Evolutionary conservation across 2,329 filamentous ascomycete genomes (phyloP).

Genomic region (Biscogniauxia marginata): DNA sequence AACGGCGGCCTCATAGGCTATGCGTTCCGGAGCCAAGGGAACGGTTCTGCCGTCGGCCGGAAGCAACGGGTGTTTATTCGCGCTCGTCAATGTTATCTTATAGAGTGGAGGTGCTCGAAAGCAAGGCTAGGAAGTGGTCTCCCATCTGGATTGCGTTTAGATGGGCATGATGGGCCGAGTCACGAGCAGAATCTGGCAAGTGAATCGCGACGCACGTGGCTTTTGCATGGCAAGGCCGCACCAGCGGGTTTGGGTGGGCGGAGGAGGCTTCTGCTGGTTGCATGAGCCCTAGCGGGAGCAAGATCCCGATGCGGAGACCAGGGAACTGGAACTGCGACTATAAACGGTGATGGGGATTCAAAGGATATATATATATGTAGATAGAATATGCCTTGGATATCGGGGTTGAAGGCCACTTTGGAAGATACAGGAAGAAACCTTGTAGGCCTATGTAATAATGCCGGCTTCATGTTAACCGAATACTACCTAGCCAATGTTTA

Average conservation of each 20-base stretch:
- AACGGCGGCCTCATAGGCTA: neutral
- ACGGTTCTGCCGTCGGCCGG: neutral
- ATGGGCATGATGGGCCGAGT: constrained; percentile 1
- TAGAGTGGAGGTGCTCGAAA: neutral
- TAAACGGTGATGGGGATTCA: neutral
- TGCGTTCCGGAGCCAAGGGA: neutral
- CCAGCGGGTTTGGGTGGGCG: neutral
- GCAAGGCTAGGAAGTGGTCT: neutral
- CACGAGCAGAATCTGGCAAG: constrained; percentile 4
- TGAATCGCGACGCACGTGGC: neutral
- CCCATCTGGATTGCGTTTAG: neutral
- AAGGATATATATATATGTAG: neutral
- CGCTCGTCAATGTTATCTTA: neutral
- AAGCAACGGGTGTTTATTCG: neutral
- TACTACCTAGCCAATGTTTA: neutral
- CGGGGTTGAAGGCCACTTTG: neutral
- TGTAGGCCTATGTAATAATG: neutral
- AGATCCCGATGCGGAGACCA: constrained; percentile 13
- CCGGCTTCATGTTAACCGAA: neutral
- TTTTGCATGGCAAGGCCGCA: constrained; percentile 2
- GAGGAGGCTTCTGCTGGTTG: constrained; percentile 1
- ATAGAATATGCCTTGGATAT: neutral
- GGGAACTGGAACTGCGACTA: neutral
- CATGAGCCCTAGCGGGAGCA: constrained; percentile 15
- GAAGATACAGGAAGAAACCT: neutral